phyloP scores from a whole-genome alignment of 2,329 filamentous ascomycete genomes.

The Phyllosticta ampelicida region DNA sequence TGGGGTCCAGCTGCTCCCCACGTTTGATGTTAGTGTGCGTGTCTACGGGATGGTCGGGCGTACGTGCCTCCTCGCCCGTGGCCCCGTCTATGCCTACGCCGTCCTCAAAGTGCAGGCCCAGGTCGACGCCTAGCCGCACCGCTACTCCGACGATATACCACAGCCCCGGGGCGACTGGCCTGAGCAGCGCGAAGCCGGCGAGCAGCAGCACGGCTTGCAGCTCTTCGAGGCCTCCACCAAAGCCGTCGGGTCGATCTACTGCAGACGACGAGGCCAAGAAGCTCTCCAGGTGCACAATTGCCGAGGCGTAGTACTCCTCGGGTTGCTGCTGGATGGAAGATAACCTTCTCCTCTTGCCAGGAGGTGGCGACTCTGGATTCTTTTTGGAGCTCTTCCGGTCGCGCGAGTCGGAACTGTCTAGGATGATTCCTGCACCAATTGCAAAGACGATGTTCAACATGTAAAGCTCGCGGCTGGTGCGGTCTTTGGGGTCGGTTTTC shows the following conservation, averaged over 20 bases:
- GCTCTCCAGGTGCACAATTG: slow-evolving; percentile 80
- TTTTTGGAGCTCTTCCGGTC: slow-evolving; percentile 12
- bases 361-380: slow-evolving; percentile 22
- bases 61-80: slow-evolving; percentile 22
- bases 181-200: slow-evolving; percentile 80
- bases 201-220: slow-evolving; percentile 85
- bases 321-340: slow-evolving; percentile 59
- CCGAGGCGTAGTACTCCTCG: slow-evolving; percentile 92
- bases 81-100: slow-evolving; percentile 53
- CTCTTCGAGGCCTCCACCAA: slow-evolving; percentile 84
- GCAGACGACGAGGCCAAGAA: slow-evolving; percentile 60
- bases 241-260: slow-evolving; percentile 47
- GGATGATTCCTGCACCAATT: slow-evolving; percentile 86
- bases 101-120: slow-evolving; percentile 89
- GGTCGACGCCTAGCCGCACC: slow-evolving; percentile 77
- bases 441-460: slow-evolving; percentile 95
- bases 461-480: slow-evolving; percentile 75
- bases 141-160: slow-evolving; percentile 98
- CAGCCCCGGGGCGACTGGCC: slow-evolving; percentile 82
- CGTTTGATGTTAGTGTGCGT: slow-evolving; percentile 27
- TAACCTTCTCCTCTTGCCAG: slow-evolving; percentile 28
- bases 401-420: slow-evolving; percentile 41
- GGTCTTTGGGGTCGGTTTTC: slow-evolving; percentile 51
- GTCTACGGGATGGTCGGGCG: slow-evolving; percentile 16
- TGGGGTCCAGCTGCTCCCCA: slow-evolving; percentile 32